These are phyloP conservation scores for Tuber aestivum DNA, from an alignment of 495 filamentous ascomycete species.

Conservation along the genomic window DNA sequence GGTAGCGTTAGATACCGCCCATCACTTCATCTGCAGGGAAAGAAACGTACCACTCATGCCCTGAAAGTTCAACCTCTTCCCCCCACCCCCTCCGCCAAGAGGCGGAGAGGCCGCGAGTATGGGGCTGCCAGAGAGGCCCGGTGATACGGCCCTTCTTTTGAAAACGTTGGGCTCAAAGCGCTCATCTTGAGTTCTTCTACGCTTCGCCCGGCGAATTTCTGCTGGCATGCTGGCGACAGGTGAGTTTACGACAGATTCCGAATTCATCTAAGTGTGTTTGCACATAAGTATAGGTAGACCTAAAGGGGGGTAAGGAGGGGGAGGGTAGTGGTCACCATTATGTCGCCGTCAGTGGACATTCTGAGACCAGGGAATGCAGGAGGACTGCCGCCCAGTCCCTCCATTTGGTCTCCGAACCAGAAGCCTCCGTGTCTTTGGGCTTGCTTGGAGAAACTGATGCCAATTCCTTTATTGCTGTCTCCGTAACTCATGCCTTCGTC, in stretches of 20 bases:
- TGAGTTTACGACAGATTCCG: slow-evolving; percentile 34
- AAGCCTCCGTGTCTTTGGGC: slow-evolving; percentile 40
- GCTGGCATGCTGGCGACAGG: slow-evolving; percentile 30
- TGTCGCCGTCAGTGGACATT: slow-evolving; percentile 38
- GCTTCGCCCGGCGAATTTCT: slow-evolving; percentile 38
- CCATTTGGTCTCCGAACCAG: slow-evolving; percentile 42
- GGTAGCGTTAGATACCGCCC: not conserved
- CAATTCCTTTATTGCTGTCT: slow-evolving; percentile 29
- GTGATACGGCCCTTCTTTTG: slow-evolving; percentile 89
- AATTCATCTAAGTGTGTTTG: slow-evolving; percentile 33
- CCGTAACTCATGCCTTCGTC: slow-evolving; percentile 38
- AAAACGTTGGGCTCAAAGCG: slow-evolving; percentile 84
- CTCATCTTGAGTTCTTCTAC: slow-evolving; percentile 56
- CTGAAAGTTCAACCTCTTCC: slow-evolving; percentile 77
- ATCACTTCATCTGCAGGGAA: not conserved
- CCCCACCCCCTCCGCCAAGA: slow-evolving; percentile 45
- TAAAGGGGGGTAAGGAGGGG: not conserved
- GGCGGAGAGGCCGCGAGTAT: slow-evolving; percentile 35
- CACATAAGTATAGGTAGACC: slow-evolving; percentile 10
- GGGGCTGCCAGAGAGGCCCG: slow-evolving; percentile 65
- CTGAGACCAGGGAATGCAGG: slow-evolving; percentile 35
- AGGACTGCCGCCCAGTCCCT: slow-evolving; percentile 37
- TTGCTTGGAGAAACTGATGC: slow-evolving; percentile 39
- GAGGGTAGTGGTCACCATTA: slow-evolving; percentile 21
- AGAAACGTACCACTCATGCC: slow-evolving; percentile 60